Base-by-base conservation (phyloP, 2,329 filamentous ascomycete species). In the Exophiala xenobiotica region DNA sequence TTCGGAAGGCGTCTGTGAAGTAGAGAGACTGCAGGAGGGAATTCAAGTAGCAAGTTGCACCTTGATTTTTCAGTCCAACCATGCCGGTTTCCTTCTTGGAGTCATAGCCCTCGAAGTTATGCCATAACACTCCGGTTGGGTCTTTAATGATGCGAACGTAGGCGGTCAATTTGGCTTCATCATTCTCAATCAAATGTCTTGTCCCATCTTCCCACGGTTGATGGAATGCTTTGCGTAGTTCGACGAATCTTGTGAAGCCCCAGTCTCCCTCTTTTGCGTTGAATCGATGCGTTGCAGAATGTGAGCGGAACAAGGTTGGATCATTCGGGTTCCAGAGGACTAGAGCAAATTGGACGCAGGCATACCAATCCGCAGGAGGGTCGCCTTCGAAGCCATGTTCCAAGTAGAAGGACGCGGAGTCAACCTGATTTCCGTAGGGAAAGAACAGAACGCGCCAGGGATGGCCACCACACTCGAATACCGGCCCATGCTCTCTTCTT, bases 1-100 rank as follows among this genome's bases (percentile, higher is more conserved):
- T 95, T 67, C 93, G 86, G 74, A 99, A 99, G 31, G 88, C 86
- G 68, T 96, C 96, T 37, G 82, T 93, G 64, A 92, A 91, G 65
- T 90, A 93, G 38, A 93, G 73, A 1, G 88, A 92, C 66, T 93
- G 88, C 40, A 93, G 75, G 5, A 93, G 79, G 6, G 88, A 92
- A 69, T 93, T 93, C 42, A 93, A 76, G 67, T 93, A 93, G 71
- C 88, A 93, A 1, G 88, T 93, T 43, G 93, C 93, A 58, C 93
- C 93, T 70, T 97, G 93, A 65, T 99, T 99, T 70, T 93, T 93
- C 47, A 99, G 76, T 2, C 93, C 93, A 35, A 99, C 93, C 75
- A 91, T 97, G 51, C 93, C 93, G 0, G 93, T 99, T 72, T 96
- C 91, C 68, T 93, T 95, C 74, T 97, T 99, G n/a, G 93, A 97